Conservation (phyloP, 371 early-diverging fungal genomes). For the Chytridiales sp. region DNA sequence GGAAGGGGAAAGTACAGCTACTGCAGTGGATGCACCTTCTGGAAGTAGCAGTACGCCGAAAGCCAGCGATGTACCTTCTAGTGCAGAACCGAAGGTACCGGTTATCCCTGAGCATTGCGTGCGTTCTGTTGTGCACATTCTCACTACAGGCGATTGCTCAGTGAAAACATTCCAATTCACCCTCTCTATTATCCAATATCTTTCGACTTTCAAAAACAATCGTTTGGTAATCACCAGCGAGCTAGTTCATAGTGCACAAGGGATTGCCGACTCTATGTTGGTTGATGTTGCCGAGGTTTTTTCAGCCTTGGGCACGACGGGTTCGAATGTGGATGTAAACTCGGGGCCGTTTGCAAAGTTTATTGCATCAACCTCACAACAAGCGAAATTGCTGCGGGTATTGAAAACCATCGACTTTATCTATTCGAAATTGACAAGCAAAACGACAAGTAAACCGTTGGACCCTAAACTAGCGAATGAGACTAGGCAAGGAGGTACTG, state of each 20-base stretch:
- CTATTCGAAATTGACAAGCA: conserved; percentile 36
- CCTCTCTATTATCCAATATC: conserved; percentile 81
- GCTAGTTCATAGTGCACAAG: conserved; percentile 67
- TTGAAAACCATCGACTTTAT: conserved; percentile 92
- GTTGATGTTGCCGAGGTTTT: conserved; percentile 67
- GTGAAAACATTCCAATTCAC: conserved; percentile 93
- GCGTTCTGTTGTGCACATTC: conserved; percentile 80
- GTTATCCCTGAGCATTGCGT: conserved; percentile 48
- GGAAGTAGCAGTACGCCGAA: conserved; percentile 7
- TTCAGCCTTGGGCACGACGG: conserved; percentile 51
- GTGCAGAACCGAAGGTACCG: conserved; percentile 31
- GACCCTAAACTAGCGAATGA: conserved; percentile 1
- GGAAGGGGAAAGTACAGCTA: neutral
- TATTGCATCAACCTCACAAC: conserved; percentile 76
- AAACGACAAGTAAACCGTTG: conserved; percentile 14
- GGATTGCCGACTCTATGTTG: conserved; percentile 66
- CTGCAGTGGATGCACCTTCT: conserved; percentile 4
- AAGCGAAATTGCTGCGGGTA: conserved; percentile 89
- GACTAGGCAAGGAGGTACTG: neutral
- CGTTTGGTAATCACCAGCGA: conserved; percentile 75
- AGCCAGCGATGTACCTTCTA: conserved; percentile 16
- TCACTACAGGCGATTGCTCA: conserved; percentile 89
- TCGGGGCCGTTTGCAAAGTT: conserved; percentile 56
- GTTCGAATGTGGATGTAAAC: conserved; percentile 62
- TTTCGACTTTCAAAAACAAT: conserved; percentile 73